A percentile compares a stretch with the other conserved stretches of the same genome.
These are phyloP conservation scores for Dichotomopilus funicola DNA, from an alignment of 2,329 filamentous ascomycete species.

Conservation along the genomic window DNA sequence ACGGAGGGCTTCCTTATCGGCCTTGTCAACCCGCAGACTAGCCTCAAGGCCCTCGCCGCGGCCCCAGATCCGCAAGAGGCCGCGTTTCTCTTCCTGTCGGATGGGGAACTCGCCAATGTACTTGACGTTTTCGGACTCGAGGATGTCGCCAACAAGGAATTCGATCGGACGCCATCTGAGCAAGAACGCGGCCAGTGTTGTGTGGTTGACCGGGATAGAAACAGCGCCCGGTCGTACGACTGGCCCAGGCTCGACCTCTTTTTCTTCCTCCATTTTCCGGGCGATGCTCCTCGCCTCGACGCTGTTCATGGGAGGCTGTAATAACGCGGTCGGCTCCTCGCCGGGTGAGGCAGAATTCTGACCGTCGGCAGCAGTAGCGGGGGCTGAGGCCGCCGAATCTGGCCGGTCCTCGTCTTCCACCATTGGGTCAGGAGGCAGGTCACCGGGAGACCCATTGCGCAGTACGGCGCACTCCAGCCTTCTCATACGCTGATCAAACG, in stretches of 20 bases:
- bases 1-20: conserved; percentile 34
- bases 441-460: conserved; percentile 9
- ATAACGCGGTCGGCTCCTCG: conserved; percentile 16
- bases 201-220: conserved; percentile 77
- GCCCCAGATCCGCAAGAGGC: conserved; percentile 68
- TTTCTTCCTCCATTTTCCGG: conserved; percentile 40
- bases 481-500: conserved; percentile 33
- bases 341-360: conserved; percentile 25
- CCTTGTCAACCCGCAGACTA: conserved; percentile 35
- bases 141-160: conserved; percentile 50
- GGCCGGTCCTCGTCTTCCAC: conserved; percentile 19
- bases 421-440: conserved; percentile 25
- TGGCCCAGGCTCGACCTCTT: conserved; percentile 46
- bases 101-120: conserved; percentile 68
- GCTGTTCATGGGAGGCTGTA: conserved; percentile 16
- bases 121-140: conserved; percentile 44
- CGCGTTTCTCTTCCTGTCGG: conserved; percentile 65
- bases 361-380: conserved; percentile 15
- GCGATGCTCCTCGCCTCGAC: conserved; percentile 29
- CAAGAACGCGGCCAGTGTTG: conserved; percentile 79
- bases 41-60: conserved; percentile 67
- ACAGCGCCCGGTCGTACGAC: conserved; percentile 53
- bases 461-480: conserved; percentile 34
- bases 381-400: conserved; percentile 16
- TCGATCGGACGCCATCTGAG: conserved; percentile 65